Percentiles rank a stretch among this genome's conserved stretches.
Evolutionary conservation across 106 monocot genomes (phyloP).

Genomic region (Dactylorhiza incarnata): DNA sequence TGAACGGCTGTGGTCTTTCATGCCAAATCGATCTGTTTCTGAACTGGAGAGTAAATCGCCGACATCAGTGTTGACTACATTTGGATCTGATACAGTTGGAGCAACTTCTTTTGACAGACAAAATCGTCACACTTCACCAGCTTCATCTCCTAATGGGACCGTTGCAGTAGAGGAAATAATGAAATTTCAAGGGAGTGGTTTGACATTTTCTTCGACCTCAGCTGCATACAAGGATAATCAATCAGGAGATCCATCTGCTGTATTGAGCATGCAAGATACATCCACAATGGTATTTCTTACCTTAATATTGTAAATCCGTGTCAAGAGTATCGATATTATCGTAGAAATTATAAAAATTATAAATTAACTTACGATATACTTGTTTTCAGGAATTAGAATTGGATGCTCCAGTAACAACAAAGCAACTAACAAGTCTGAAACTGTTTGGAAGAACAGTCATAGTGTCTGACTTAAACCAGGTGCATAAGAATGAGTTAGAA

Average conservation of each 20-base stretch:
- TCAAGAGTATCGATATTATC: neutral
- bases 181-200: conserved; percentile 24
- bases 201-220: neutral
- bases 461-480: conserved; percentile 15
- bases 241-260: neutral
- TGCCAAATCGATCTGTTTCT: conserved; percentile 13
- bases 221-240: neutral
- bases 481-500: neutral
- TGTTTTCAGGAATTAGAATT: conserved; percentile 21
- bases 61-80: conserved; percentile 52
- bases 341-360: neutral
- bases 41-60: conserved; percentile 64
- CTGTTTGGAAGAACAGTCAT: conserved; percentile 72
- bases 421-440: conserved; percentile 41
- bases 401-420: conserved; percentile 15
- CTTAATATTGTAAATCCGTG: no score
- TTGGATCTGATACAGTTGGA: conserved; percentile 22
- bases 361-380: neutral
- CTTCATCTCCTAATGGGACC: conserved; percentile 25
- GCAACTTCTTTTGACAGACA: conserved; percentile 10
- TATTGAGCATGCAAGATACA: neutral
- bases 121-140: conserved; percentile 36
- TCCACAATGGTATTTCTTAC: conserved; percentile 1
- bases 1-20: conserved; percentile 18
- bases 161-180: conserved; percentile 25